These are phyloP conservation scores for Alternaria longipes DNA, from an alignment of 2,329 filamentous ascomycete genomes.

Conservation along the genomic window DNA sequence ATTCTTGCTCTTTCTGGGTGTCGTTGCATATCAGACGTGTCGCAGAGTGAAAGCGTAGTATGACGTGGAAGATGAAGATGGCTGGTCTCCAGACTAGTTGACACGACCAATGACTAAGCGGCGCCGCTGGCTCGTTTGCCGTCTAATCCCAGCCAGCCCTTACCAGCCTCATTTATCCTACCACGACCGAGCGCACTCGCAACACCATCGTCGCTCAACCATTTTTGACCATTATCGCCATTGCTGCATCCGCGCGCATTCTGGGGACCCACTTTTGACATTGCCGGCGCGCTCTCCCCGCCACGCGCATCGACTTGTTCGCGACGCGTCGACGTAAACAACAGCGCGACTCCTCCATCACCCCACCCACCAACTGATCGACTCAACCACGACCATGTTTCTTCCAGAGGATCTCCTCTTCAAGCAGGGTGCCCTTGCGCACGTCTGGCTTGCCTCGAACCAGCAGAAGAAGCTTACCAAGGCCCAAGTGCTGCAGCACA, in stretches of 20 bases:
- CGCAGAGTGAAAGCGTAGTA: not conserved
- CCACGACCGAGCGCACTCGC: conserved; percentile 29
- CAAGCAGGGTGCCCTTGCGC: conserved; percentile 95
- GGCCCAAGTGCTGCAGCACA: conserved; percentile 92
- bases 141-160: conserved; percentile 20
- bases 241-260: conserved; percentile 33
- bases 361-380: conserved; percentile 20
- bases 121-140: conserved; percentile 10
- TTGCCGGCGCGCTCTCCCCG: conserved; percentile 34
- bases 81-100: not conserved
- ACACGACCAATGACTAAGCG: conserved; percentile 14
- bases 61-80: not conserved
- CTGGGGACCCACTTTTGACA: conserved; percentile 22
- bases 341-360: conserved; percentile 32
- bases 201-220: conserved; percentile 33
- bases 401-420: conserved; percentile 95
- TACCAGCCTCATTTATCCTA: conserved; percentile 25
- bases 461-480: conserved; percentile 98
- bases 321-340: conserved; percentile 48
- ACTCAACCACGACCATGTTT: conserved; percentile 73
- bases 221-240: conserved; percentile 29
- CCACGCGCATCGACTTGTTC: conserved; percentile 34
- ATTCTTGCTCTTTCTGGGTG: not conserved
- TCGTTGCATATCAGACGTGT: not conserved
- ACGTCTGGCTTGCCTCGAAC: conserved; percentile 98